phyloP scores from a whole-genome alignment of 148 eudicot species.

The Limonium bicolor region DNA sequence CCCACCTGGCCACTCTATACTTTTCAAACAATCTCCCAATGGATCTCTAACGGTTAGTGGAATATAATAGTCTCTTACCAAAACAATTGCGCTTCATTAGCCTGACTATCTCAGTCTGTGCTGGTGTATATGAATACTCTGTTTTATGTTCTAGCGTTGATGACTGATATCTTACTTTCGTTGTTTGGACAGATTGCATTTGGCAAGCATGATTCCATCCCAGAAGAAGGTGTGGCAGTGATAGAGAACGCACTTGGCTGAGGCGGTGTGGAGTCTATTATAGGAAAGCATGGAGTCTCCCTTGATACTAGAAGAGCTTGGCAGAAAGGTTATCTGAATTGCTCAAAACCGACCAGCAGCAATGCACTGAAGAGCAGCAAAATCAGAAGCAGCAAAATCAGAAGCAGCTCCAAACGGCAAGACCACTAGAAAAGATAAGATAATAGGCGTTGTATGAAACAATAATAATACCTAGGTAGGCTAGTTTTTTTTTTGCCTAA shows the following conservation, averaged over 20 bases:
- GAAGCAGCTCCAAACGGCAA: too few relatives aligned
- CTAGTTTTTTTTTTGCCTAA: too few relatives aligned
- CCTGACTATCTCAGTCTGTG: too few relatives aligned
- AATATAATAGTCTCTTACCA: background rate
- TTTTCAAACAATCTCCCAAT: slow-evolving; percentile 49
- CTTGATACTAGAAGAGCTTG: slow-evolving; percentile 62
- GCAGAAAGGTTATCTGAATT: slow-evolving; percentile 21
- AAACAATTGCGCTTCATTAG: too few relatives aligned
- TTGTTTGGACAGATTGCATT: slow-evolving; percentile 58
- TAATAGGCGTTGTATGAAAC: too few relatives aligned
- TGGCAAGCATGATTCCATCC: slow-evolving; percentile 42
- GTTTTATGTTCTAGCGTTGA: too few relatives aligned
- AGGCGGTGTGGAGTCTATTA: slow-evolving; percentile 53
- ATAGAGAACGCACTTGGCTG: slow-evolving; percentile 55
- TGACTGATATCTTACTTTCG: too few relatives aligned
- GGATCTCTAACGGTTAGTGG: slow-evolving; percentile 41
- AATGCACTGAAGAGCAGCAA: too few relatives aligned
- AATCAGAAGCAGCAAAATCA: too few relatives aligned
- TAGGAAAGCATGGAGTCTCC: slow-evolving; percentile 72
- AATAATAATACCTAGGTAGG: too few relatives aligned
- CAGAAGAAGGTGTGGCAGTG: slow-evolving; percentile 29
- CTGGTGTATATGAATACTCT: too few relatives aligned
- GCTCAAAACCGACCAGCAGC: background rate
- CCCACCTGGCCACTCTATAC: slow-evolving; percentile 64
- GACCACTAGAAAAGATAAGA: too few relatives aligned